phyloP scores from a whole-genome alignment of 495 filamentous ascomycete species.

The Lophiostoma macrostomum region DNA sequence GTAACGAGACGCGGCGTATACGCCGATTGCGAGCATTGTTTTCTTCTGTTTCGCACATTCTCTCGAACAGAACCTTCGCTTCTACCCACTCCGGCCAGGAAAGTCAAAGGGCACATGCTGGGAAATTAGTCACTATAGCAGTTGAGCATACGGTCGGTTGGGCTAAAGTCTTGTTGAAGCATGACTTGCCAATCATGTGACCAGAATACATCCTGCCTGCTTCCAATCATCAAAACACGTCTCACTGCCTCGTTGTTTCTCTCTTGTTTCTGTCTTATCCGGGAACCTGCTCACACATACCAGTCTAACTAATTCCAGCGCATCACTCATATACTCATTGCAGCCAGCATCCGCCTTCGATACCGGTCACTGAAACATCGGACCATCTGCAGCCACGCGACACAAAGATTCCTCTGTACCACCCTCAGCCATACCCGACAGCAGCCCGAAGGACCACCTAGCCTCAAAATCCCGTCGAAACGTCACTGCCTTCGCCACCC shows the following conservation, averaged over 20 bases:
- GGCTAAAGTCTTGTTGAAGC: neutral
- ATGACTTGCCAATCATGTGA: neutral
- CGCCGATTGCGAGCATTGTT: constrained; percentile 7
- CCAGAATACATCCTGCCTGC: neutral
- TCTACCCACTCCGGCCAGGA: neutral
- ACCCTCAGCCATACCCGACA: constrained; percentile 5
- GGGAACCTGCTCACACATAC: neutral
- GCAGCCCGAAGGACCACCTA: neutral
- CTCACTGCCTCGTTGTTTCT: neutral
- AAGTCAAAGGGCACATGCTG: neutral
- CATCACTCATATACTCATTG: neutral
- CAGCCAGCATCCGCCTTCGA: neutral
- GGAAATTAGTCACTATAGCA: neutral
- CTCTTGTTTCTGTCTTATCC: neutral
- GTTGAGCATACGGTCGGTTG: neutral
- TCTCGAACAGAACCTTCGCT: constrained; percentile 1
- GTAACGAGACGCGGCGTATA: neutral
- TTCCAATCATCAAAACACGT: neutral
- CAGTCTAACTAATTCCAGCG: neutral
- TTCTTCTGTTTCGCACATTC: constrained; percentile 2
- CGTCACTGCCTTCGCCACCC: constrained; percentile 10
- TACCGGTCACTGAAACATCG: neutral
- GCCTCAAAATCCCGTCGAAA: neutral
- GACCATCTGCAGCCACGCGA: neutral
- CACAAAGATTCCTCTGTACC: constrained; percentile 1